phyloP scores from a whole-genome alignment of 2,329 filamentous ascomycete genomes.

The Aspergillus hiratsukae region DNA sequence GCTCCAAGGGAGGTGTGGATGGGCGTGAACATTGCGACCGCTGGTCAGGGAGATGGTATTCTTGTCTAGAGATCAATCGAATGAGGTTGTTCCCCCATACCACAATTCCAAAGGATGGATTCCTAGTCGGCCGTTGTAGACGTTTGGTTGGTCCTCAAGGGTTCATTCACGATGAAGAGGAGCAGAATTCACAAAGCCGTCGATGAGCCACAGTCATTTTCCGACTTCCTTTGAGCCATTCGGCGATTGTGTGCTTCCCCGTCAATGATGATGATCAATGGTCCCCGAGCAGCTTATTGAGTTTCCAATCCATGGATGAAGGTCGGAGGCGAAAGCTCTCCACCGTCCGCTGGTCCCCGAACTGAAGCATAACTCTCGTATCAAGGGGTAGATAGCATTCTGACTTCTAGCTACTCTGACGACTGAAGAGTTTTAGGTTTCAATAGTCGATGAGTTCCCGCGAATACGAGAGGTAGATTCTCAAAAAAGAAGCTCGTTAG shows the following conservation, averaged over 20 bases:
- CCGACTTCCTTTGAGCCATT: neutral
- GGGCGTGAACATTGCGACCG: conserved; percentile 47
- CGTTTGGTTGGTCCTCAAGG: neutral
- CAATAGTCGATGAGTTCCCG: neutral
- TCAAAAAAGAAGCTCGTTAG: neutral
- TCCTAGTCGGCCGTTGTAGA: neutral
- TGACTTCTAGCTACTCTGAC: neutral
- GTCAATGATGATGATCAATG: neutral
- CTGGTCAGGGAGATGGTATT: neutral
- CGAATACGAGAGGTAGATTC: neutral
- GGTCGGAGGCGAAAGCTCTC: neutral
- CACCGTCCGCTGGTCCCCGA: neutral
- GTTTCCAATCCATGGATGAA: neutral
- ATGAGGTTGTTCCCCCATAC: neutral
- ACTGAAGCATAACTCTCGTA: neutral
- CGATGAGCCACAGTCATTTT: neutral
- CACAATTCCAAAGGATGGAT: neutral
- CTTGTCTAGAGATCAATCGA: neutral
- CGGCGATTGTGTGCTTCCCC: neutral
- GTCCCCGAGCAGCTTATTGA: neutral
- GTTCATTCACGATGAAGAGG: neutral
- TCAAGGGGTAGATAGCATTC: neutral
- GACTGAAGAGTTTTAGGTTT: neutral
- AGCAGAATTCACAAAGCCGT: neutral
- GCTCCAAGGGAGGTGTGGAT: conserved; percentile 50